Evolutionary conservation across 345 rosid species (phyloP), one percentile per base, ranked within the genome.

Genomic region (Moricandia moricandioides): DNA sequence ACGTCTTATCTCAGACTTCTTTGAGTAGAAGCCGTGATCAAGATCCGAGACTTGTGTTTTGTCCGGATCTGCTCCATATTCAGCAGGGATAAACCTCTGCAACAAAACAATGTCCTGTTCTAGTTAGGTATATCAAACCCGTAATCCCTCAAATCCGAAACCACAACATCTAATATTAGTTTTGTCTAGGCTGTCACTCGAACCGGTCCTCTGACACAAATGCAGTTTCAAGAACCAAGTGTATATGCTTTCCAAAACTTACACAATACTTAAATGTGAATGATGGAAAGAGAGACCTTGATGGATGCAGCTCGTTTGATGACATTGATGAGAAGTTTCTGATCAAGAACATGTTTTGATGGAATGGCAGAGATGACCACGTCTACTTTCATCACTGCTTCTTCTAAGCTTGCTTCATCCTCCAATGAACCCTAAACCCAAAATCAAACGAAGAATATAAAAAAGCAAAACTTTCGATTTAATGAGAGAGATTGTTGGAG

Each of bases 51-150:
- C 80, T 72, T 84, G 91, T 55, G 74, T 71, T 84, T 84, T 86
- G 45, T 89, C 89, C 1, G 97, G 84, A 81, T 93, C 86, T 31
- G 85, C 83, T 72, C 98, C 98, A 68, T 88, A 93, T 54, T 93
- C 95, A 0, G 97, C 88, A 51, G 97, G 98, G 52, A 93, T 80
- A 78, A 93, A 93, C 82, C 88, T 89, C 98, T 93, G 82, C 66
- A 35, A 14, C 3, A 8, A 8, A 3, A 45, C 59, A 6, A 57
- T 21, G 27, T 40, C 24, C 1, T 45, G 14, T 40, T 4, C 49
- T 29, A 29, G 24, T 21, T 21, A 29, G 31, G 3, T 29, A 29
- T 29, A 29, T 1, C 31, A 29, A 29, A 2, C 24, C 2, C 24
- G 24, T 21, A 21, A 21, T 21, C 24, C 24, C 2, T 21, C 24